phyloP scores from a whole-genome alignment of 1,284 basidiomycete species.

The Waitea zeae region DNA sequence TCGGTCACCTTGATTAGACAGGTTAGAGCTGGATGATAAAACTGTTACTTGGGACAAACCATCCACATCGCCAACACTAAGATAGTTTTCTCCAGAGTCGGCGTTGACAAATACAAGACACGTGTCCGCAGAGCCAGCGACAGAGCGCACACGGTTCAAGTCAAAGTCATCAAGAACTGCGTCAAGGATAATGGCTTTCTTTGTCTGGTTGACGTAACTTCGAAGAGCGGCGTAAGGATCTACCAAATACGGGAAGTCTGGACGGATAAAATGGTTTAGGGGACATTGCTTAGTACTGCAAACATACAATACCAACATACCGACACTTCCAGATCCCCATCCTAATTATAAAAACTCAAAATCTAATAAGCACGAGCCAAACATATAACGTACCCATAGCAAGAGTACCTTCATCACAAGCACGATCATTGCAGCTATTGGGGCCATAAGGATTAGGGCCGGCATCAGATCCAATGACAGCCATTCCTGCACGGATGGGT shows the following conservation, averaged over 20 bases:
- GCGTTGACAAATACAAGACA: slow-evolving; percentile 41
- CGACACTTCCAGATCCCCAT: no score
- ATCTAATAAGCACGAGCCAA: no score
- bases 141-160: slow-evolving; percentile 20
- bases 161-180: slow-evolving; percentile 38
- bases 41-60: slow-evolving; percentile 14
- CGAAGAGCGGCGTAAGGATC: slow-evolving; percentile 27
- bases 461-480: slow-evolving; percentile 37
- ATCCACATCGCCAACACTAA: slow-evolving; percentile 46
- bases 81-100: slow-evolving; percentile 29
- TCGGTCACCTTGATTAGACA: slow-evolving; percentile 41
- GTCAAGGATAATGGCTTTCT: slow-evolving; percentile 25
- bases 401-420: slow-evolving; percentile 37
- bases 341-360: no score
- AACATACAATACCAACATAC: no score
- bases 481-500: neutral
- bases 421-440: slow-evolving; percentile 49
- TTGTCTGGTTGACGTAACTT: slow-evolving; percentile 17
- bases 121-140: slow-evolving; percentile 27
- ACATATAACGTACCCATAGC: no score
- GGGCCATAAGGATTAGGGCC: slow-evolving; percentile 37
- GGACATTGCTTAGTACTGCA: no score
- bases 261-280: no score
- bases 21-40: no score
- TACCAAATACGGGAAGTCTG: slow-evolving; percentile 23